Base-by-base conservation (phyloP, 2,329 filamentous ascomycete genomes). In the Microcyclospora tardicrescens region DNA sequence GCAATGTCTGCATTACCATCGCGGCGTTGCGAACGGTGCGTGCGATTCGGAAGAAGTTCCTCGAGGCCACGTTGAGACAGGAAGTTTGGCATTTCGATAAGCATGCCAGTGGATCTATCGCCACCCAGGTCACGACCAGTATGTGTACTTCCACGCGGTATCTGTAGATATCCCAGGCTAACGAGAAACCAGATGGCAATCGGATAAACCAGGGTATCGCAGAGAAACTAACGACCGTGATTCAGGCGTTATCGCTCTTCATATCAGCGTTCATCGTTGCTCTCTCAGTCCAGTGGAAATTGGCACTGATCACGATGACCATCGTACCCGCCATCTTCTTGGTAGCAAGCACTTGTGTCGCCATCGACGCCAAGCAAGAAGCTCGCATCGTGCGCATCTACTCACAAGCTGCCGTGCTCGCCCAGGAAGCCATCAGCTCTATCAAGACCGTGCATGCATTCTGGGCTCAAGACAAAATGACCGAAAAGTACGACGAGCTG, bases 11-110 rank as follows among this genome's bases (percentile, higher is more conserved):
- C 27, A 50, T 73, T 14, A 72, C 67, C 2, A 66, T 72, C 30
- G 61, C 68, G 3, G 69, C 70, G 2, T 67, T 68, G 37, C 61
- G 69, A 9, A 68, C 69, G 3, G 69, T 69, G 2, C 65, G 68
- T 40, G 66, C 58, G 29, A 49, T 61, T 35, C 57, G 81, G 19
- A 66, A 78, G 27, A 68, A 76, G 47, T 85, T 82, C 48, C 65
- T 86, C 12, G 65, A 70, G 34, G 66, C 68, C 30, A 67, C 83
- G 4, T 75, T 86, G 36, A 62, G 65, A 2, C 77, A 83, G 55
- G 74, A 76, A 35, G 72, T 84, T 34, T 73, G 78, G 43, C 75
- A 79, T 28, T 73, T 83, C 33, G 79, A 84, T 56, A 73, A 73
- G 13, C 55, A 60, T 2, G 59, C 60, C 5, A 55, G 74, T 1